Evolutionary conservation across 225 moss, liverwort and hornwort genomes (phyloP).

Genomic region (Neckera pumila): DNA sequence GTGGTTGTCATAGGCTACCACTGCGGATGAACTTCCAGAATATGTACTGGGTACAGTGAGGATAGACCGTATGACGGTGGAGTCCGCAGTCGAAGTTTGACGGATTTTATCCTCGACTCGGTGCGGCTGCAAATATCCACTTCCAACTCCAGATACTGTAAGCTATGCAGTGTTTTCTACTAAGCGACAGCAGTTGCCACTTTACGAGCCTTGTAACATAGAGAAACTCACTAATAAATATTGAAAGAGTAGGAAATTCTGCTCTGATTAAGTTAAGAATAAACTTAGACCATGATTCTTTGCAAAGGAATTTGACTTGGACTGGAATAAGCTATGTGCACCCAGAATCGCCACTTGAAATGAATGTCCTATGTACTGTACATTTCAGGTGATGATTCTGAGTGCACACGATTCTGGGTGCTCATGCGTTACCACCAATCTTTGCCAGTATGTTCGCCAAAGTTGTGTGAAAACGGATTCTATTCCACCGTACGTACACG

Average conservation of each 20-base stretch:
- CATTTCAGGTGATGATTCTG: neutral
- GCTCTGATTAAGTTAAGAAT: neutral
- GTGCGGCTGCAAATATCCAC: neutral
- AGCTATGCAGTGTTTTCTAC: neutral
- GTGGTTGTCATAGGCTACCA: conserved; percentile 30
- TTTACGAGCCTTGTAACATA: neutral
- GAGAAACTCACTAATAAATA: neutral
- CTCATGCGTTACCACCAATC: neutral
- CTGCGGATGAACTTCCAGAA: conserved; percentile 48
- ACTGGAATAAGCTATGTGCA: neutral
- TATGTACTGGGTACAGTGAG: conserved; percentile 52
- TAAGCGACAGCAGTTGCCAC: neutral
- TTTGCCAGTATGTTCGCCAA: neutral
- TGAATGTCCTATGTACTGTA: neutral
- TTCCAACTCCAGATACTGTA: neutral
- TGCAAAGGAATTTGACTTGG: neutral
- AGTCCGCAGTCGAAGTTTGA: conserved; percentile 31
- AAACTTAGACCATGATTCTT: neutral
- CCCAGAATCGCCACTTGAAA: neutral
- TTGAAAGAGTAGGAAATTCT: neutral
- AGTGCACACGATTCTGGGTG: neutral
- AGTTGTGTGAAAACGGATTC: neutral
- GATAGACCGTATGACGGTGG: conserved; percentile 48
- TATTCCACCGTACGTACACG: neutral
- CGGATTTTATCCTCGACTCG: neutral